phyloP scores from a whole-genome alignment of 1,284 basidiomycete genomes.

The Pholiota adiposa region DNA sequence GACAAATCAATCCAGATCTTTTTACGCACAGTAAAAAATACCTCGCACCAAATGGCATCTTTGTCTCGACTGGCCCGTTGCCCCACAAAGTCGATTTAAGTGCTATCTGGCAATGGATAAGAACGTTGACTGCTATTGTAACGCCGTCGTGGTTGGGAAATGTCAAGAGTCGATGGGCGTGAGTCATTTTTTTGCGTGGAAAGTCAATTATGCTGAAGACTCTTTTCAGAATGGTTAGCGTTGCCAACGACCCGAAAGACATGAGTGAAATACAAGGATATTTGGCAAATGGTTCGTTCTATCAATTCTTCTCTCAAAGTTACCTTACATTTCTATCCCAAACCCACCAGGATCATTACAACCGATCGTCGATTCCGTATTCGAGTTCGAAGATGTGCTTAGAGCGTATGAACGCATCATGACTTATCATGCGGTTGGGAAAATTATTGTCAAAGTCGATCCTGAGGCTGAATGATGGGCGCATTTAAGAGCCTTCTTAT shows the following conservation, averaged over 20 bases:
- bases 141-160: constrained; percentile 53
- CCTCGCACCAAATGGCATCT: constrained; percentile 49
- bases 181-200: constrained; percentile 21
- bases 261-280: constrained; percentile 41
- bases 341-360: constrained; percentile 50
- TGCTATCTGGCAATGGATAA: constrained; percentile 34
- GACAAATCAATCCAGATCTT: constrained; percentile 37
- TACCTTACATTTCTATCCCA: not conserved
- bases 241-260: constrained; percentile 37
- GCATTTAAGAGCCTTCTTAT: constrained; percentile 18
- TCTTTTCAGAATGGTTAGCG: constrained; percentile 31
- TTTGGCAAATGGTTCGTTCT: constrained; percentile 46
- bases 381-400: constrained; percentile 56
- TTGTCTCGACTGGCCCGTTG: constrained; percentile 46
- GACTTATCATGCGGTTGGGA: constrained; percentile 61
- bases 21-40: constrained; percentile 47
- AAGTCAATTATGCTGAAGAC: not conserved
- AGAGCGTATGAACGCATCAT: constrained; percentile 67
- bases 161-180: constrained; percentile 48
- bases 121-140: constrained; percentile 29
- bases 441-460: constrained; percentile 59
- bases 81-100: constrained; percentile 29
- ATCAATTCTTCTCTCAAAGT: not conserved
- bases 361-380: constrained; percentile 65
- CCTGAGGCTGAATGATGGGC: constrained; percentile 17